Evolutionary conservation across 108 stramenopile genomes (phyloP).

Genomic region (Fragilaria crotonensis): DNA sequence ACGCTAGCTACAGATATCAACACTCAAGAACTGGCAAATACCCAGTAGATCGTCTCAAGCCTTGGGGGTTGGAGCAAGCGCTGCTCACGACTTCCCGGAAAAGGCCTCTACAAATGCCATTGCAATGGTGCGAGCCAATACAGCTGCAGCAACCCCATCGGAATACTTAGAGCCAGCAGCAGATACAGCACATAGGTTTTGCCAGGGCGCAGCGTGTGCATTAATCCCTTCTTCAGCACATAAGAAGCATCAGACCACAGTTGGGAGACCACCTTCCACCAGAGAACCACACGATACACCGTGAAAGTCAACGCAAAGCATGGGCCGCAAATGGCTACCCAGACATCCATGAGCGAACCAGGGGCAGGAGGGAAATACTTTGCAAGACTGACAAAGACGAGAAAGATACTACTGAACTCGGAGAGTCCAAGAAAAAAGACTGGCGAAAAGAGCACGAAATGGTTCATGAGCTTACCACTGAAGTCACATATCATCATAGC

Average conservation of each 20-base stretch:
- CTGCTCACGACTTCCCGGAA: too few relatives aligned
- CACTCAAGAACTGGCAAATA: too few relatives aligned
- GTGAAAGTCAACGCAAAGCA: slow-evolving; percentile 37
- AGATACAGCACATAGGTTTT: slow-evolving; percentile 33
- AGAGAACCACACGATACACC: slow-evolving; percentile 32
- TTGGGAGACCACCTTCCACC: slow-evolving; percentile 24
- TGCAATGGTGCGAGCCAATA: slow-evolving; percentile 48
- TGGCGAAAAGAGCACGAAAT: too few relatives aligned
- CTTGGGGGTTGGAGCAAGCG: too few relatives aligned
- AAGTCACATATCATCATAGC: too few relatives aligned
- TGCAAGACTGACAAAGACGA: slow-evolving; percentile 42
- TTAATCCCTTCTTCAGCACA: slow-evolving; percentile 15
- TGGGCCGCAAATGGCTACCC: slow-evolving; percentile 11
- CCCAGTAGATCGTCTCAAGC: too few relatives aligned
- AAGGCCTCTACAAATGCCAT: too few relatives aligned
- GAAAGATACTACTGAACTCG: slow-evolving; percentile 55
- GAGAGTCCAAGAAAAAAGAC: slow-evolving; percentile 55
- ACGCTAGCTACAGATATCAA: too few relatives aligned
- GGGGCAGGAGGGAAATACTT: slow-evolving; percentile 45
- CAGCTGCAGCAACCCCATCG: slow-evolving; percentile 31
- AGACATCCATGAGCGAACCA: slow-evolving; percentile 5
- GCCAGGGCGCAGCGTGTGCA: slow-evolving; percentile 21
- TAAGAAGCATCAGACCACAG: slow-evolving; percentile 23
- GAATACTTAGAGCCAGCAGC: slow-evolving; percentile 17
- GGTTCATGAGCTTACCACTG: too few relatives aligned